Base-by-base conservation (phyloP, 2,329 filamentous ascomycete genomes). In the Scorias spongiosa region DNA sequence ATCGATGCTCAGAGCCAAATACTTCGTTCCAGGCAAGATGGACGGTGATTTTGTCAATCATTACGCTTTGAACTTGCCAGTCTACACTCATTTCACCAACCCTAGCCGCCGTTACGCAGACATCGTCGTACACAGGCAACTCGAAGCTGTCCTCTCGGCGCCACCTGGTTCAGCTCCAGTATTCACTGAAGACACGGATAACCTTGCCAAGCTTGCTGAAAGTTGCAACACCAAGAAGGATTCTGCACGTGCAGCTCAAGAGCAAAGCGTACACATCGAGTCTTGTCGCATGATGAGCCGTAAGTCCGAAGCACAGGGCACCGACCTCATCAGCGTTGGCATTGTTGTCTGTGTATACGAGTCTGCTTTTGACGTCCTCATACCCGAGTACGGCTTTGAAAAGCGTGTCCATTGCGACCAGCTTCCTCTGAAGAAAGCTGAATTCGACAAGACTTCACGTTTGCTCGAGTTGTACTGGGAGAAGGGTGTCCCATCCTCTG, bases 321-420 rank as follows among this genome's bases (percentile, higher is more conserved):
- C 86, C 40, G 91, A 98, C 52, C 75, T 98, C 43, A 87, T 98
- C 61, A 87, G 83, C 56, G 89, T 96, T 62, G 91, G 91, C 53
- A 89, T 98, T 55, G 87, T 98, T 41, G 74, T 98, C 44, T 94
- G 86, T 60, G 91, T 98, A 29, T 98, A 98, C 64, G 91, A 98
- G 66, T 96, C 91, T 26, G 91, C 91, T 15, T 98, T 98, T 61
- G 91, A 98, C 63, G 86, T 98, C 38, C 75, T 98, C 50, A 96
- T 98, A 61, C 91, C 91, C 5, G 88, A 98, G 61, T 98, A 87
- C 71, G 91, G 91, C 52, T 96, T 98, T 54, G 91, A 98, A 72
- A 98, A 98, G 78, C 85, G 91, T 51, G 91, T 98, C 42, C 91
- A 98, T 67, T 98, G 91, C 61, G 91, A 98, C 60, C 91, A 98